These are phyloP conservation scores for Bimuria novae-zelandiae DNA, from an alignment of 2,329 filamentous ascomycete species.

Conservation along the genomic window DNA sequence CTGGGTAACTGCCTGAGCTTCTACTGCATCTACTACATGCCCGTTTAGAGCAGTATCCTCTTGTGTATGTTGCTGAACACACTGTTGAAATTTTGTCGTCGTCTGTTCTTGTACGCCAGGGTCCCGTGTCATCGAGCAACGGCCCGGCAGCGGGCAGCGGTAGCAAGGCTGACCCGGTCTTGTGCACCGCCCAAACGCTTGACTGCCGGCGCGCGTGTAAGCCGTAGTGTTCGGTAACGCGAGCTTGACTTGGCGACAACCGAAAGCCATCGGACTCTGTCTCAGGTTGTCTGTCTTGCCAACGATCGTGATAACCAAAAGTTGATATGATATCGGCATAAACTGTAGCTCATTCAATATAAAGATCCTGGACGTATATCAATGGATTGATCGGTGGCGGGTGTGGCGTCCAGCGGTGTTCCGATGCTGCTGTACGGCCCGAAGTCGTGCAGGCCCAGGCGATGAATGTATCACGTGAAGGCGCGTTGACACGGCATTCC, in stretches of 20 bases:
- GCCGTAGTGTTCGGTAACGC: background rate
- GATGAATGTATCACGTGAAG: background rate
- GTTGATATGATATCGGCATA: too few relatives aligned
- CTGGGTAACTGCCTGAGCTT: too few relatives aligned
- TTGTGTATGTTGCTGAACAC: too few relatives aligned
- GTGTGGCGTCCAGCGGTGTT: background rate
- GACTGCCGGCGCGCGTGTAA: background rate
- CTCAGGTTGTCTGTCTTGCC: background rate
- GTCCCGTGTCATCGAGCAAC: background rate
- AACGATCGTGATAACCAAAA: too few relatives aligned
- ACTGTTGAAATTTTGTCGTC: background rate
- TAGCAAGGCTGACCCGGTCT: constrained; percentile 1
- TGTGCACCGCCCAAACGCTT: background rate
- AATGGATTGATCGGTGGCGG: background rate
- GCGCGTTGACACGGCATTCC: background rate
- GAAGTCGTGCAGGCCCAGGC: background rate
- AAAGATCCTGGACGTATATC: background rate
- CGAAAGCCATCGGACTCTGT: background rate
- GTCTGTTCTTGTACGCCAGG: background rate
- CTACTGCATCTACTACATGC: too few relatives aligned
- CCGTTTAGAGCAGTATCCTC: background rate
- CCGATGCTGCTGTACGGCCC: background rate
- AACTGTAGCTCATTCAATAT: too few relatives aligned
- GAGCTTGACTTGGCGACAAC: background rate
- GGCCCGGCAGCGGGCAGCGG: background rate